A percentile compares a stretch with the other conserved stretches of the same genome.
Conservation (phyloP, 2,329 filamentous ascomycete genomes). For the Arthrobotrys sinensis region DNA sequence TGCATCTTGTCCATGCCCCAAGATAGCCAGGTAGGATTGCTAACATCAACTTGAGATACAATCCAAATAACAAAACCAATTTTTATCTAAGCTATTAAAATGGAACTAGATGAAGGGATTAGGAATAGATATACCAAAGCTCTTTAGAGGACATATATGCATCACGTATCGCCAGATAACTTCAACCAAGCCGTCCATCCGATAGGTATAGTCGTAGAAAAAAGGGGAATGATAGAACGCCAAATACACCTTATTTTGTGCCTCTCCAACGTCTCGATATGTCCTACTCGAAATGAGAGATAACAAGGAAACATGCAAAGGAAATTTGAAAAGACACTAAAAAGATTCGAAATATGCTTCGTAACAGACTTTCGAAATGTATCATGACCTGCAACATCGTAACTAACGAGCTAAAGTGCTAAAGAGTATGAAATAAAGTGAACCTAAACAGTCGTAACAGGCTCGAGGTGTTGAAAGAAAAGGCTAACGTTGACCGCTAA, state of each 20-base stretch:
- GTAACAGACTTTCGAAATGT: slow-evolving; percentile 5
- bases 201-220: slow-evolving; percentile 20
- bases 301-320: slow-evolving; percentile 20
- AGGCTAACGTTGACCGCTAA: slow-evolving; percentile 7
- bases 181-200: slow-evolving; percentile 12
- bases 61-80: no score
- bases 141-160: slow-evolving; percentile 22
- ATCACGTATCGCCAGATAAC: slow-evolving; percentile 30
- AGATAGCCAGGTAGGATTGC: no score
- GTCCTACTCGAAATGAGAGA: slow-evolving; percentile 15
- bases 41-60: no score
- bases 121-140: slow-evolving; percentile 5
- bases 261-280: slow-evolving; percentile 33
- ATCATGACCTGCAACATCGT: slow-evolving; percentile 2
- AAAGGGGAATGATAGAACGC: slow-evolving; percentile 13
- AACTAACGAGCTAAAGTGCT: slow-evolving; percentile 12
- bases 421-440: slow-evolving; percentile 6
- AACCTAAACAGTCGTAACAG: slow-evolving; percentile 22
- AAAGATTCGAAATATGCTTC: slow-evolving; percentile 5
- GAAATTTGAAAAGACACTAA: background rate
- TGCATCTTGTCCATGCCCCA: background rate
- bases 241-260: slow-evolving; percentile 29
- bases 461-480: background rate
- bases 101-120: background rate
- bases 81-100: no score